Base-by-base conservation (phyloP, 2,329 filamentous ascomycete genomes). In the Thermoascus crustaceus region DNA sequence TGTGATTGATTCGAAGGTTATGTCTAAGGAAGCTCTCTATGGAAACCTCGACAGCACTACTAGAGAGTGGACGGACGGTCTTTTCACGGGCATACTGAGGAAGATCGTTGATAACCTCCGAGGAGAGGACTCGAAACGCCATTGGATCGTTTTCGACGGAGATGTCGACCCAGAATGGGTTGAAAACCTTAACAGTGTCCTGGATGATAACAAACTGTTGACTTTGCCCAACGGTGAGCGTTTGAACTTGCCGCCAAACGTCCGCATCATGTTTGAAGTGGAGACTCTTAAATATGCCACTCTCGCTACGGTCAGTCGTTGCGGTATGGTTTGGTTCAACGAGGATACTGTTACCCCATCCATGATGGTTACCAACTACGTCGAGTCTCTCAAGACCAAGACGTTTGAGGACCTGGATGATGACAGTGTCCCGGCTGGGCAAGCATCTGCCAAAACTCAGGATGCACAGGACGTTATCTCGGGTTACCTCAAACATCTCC, bases 301-400 rank as follows among this genome's bases (percentile, higher is more conserved):
- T 0, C 76, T 98, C 29, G 91, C 91, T 37, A 99, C 91, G n/a
- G 91, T 99, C 55, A 93, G 85, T 79, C 87, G 91, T 66, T 99
- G 91, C 60, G 91, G 91, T 73, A 99, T 99, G 91, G 93, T 99
- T 9, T 99, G 91, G 91, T 98, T 96, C 67, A 98, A 87, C 57
- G 89, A 95, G 52, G 93, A 98, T 55, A 96, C 88, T 18, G 89
- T 99, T 25, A 89, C 86, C 20, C 77, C 89, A 1, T 76, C 75
- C 46, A 94, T 98, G 83, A 84, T 96, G 78, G 82, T 96, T 25
- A 72, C 78, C 43, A 85, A 96, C 62, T 95, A 98, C 53, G 75
- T 98, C 34, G 78, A 91, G 41, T 79, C 81, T 30, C 76, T 98
- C 24, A 80, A 82, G 48, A 82, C 78, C 3, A 80, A 85, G 38